Conservation (phyloP, 352 stramenopile species). For the Pythium apleroticum region DNA sequence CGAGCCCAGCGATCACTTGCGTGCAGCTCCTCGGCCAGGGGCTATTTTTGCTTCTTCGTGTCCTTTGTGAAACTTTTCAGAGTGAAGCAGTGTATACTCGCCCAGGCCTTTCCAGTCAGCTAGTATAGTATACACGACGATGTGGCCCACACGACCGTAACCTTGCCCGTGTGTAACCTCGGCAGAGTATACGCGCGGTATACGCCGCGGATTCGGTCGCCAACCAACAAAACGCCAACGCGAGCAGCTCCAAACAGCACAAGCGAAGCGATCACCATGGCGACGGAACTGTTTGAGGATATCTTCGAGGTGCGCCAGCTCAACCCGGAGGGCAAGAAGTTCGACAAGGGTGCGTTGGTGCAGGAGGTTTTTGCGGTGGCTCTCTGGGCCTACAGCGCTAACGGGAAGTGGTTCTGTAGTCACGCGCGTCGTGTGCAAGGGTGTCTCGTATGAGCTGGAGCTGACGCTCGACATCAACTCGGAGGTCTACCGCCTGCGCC, state of each 20-base stretch:
- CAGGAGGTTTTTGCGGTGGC: background rate
- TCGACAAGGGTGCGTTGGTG: conserved; percentile 83
- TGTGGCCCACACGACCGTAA: background rate
- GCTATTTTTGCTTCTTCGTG: conserved; percentile 7
- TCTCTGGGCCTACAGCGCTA: background rate
- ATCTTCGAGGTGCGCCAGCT: conserved; percentile 97
- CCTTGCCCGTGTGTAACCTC: conserved; percentile 9
- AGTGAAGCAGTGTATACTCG: conserved; percentile 17
- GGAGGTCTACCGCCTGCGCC: conserved; percentile 94
- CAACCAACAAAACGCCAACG: conserved; percentile 12
- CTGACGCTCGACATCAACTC: conserved; percentile 98
- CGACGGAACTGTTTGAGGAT: conserved; percentile 96
- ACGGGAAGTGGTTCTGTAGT: conserved; percentile 39
- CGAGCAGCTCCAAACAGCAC: conserved; percentile 5
- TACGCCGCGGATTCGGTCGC: conserved; percentile 12
- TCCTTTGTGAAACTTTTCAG: conserved; percentile 23
- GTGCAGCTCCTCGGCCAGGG: background rate
- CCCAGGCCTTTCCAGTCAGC: conserved; percentile 11
- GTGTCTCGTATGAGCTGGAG: conserved; percentile 97
- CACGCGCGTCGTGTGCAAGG: conserved; percentile 95
- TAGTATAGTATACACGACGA: conserved; percentile 9
- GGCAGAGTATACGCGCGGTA: conserved; percentile 9
- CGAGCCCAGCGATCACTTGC: background rate
- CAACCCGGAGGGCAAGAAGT: conserved; percentile 98
- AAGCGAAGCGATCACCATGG: conserved; percentile 42